A percentile compares a stretch with the other conserved stretches of the same genome.
These are phyloP conservation scores for Naganishia albida DNA, from an alignment of 1,284 basidiomycete genomes.

Conservation along the genomic window DNA sequence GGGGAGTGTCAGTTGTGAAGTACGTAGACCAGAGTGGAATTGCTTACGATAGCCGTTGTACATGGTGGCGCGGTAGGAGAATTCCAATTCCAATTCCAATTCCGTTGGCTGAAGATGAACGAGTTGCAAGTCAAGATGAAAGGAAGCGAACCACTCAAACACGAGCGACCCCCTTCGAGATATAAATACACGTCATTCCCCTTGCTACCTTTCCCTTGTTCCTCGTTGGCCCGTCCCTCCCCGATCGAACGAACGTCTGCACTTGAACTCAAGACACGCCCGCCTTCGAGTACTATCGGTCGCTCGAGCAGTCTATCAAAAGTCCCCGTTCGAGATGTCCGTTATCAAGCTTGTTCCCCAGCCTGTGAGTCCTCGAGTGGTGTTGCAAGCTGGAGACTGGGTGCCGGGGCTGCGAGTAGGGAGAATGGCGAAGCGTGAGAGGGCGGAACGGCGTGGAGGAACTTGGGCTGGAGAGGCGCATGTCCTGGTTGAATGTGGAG, in stretches of 20 bases:
- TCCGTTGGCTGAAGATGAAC: not conserved
- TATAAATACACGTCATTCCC: slow-evolving; percentile 1
- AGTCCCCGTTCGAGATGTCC: slow-evolving; percentile 9
- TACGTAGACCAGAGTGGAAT: no score
- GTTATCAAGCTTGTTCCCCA: slow-evolving; percentile 25
- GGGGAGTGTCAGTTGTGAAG: not conserved
- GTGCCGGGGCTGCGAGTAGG: not conserved
- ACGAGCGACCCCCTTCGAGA: not conserved
- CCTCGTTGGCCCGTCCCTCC: slow-evolving; percentile 4
- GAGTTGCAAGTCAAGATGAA: not conserved
- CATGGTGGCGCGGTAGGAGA: slow-evolving; percentile 26
- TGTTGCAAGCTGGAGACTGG: not conserved
- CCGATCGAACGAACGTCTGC: not conserved
- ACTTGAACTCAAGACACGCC: no score
- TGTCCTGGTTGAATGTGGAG: no score
- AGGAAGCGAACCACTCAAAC: not conserved
- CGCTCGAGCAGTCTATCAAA: not conserved
- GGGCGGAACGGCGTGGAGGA: no score
- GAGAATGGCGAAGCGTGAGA: no score
- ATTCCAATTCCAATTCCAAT: no score
- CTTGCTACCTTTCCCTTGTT: not conserved
- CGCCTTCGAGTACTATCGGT: no score
- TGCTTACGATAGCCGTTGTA: slow-evolving; percentile 38
- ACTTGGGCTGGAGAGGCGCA: not conserved
- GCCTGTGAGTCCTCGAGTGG: slow-evolving; percentile 14